Percentiles rank a stretch among this genome's conserved stretches.
These are phyloP conservation scores for Ceratocystis albifundus DNA, from an alignment of 2,329 filamentous ascomycete genomes.

Conservation along the genomic window DNA sequence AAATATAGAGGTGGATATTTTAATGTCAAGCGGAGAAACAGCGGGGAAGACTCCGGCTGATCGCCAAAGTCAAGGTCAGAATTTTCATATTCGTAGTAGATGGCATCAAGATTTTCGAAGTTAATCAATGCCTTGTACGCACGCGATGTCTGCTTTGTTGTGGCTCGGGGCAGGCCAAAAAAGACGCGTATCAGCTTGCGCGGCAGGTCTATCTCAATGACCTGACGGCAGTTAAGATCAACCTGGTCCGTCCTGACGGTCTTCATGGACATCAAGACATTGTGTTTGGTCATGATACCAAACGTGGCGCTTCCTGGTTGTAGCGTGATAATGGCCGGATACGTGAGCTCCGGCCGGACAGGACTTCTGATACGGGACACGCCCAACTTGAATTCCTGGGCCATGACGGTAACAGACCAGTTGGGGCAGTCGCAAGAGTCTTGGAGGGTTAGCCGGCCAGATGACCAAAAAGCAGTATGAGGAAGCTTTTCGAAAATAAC, in stretches of 20 bases:
- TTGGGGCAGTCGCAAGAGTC: background rate
- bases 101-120: constrained; percentile 37
- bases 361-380: constrained; percentile 16
- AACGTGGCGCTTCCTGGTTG: constrained; percentile 4
- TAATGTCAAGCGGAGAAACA: constrained; percentile 35
- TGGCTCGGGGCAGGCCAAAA: constrained; percentile 9
- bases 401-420: background rate
- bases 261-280: constrained; percentile 18
- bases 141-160: background rate
- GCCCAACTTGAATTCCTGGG: constrained; percentile 9
- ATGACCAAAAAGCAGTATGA: constrained; percentile 1
- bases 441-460: background rate
- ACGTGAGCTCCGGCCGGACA: constrained; percentile 3
- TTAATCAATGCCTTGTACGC: constrained; percentile 36
- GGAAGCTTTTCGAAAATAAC: constrained; percentile 2
- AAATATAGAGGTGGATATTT: constrained; percentile 40
- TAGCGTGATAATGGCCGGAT: constrained; percentile 9
- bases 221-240: constrained; percentile 14
- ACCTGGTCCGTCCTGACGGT: constrained; percentile 6
- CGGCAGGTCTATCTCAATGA: constrained; percentile 16
- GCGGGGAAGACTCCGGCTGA: background rate
- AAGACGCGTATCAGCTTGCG: constrained; percentile 18
- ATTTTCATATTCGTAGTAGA: constrained; percentile 30
- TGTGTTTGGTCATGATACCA: constrained; percentile 13
- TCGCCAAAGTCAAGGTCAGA: background rate